These are phyloP conservation scores for Ophiobolus disseminans DNA, from an alignment of 2,329 filamentous ascomycete genomes.

Conservation along the genomic window DNA sequence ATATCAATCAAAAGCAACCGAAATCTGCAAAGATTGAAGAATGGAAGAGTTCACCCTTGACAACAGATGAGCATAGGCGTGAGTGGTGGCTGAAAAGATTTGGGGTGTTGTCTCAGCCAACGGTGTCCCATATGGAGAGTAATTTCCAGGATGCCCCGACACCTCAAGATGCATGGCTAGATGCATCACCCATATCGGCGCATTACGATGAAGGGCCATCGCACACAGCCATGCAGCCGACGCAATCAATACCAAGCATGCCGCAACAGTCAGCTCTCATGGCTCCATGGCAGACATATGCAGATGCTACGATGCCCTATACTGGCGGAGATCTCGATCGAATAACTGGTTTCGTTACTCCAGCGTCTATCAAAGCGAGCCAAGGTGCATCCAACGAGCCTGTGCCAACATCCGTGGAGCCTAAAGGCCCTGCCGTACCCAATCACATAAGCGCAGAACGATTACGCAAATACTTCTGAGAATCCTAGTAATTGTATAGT, in stretches of 20 bases:
- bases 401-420: neutral
- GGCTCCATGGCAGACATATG: slow-evolving; percentile 3
- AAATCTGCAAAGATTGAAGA: slow-evolving; percentile 30
- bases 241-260: neutral
- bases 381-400: neutral
- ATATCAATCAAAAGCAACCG: slow-evolving; percentile 21
- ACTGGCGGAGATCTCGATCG: neutral
- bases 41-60: slow-evolving; percentile 26
- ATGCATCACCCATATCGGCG: slow-evolving; percentile 2
- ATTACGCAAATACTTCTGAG: slow-evolving; percentile 28
- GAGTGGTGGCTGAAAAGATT: slow-evolving; percentile 21
- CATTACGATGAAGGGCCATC: slow-evolving; percentile 9
- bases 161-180: slow-evolving; percentile 5
- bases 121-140: neutral
- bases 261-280: neutral
- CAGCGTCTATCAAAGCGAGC: neutral
- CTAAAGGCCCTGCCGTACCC: too few relatives aligned
- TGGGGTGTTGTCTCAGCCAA: neutral
- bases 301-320: neutral
- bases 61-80: slow-evolving; percentile 15
- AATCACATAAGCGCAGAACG: slow-evolving; percentile 3
- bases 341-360: neutral
- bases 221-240: neutral
- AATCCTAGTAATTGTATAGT: too few relatives aligned
- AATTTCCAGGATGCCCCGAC: slow-evolving; percentile 1